phyloP scores from a whole-genome alignment of 169 alveolate species.

The Plasmodium relictum region DNA sequence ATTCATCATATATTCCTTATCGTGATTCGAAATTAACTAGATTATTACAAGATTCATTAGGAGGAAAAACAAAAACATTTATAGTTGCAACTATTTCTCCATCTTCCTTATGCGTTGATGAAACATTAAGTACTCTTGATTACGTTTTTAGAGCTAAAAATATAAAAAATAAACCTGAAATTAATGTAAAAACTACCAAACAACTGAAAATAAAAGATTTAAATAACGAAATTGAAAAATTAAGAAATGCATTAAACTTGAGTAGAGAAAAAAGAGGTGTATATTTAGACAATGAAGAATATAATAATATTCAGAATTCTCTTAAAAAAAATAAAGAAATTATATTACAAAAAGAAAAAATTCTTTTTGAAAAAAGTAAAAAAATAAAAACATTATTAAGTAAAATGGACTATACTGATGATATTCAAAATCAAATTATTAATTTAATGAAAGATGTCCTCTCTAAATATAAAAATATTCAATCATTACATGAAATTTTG shows the following conservation, averaged over 20 bases:
- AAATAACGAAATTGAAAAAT: conserved; percentile 83
- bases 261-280: conserved; percentile 85
- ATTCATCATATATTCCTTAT: conserved; percentile 95
- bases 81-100: conserved; percentile 95
- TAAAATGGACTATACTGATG: conserved; percentile 72
- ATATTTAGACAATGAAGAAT: conserved; percentile 66
- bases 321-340: conserved; percentile 62
- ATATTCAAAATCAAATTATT: conserved; percentile 43
- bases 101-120: conserved; percentile 93
- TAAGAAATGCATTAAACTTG: conserved; percentile 78
- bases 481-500: conserved; percentile 27
- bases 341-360: conserved; percentile 50
- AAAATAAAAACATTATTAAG: conserved; percentile 43
- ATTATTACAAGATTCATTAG: conserved; percentile 94
- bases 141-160: conserved; percentile 95
- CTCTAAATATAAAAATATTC: conserved; percentile 45
- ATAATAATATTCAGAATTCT: conserved; percentile 64
- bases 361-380: conserved; percentile 61
- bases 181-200: conserved; percentile 92
- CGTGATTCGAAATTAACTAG: conserved; percentile 97
- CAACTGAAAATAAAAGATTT: conserved; percentile 85
- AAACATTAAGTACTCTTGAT: conserved; percentile 92
- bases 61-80: conserved; percentile 97
- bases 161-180: conserved; percentile 92
- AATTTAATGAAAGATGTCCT: conserved; percentile 24